Conservation (phyloP, 805 yeast species). For the Candida jianshihensis region DNA sequence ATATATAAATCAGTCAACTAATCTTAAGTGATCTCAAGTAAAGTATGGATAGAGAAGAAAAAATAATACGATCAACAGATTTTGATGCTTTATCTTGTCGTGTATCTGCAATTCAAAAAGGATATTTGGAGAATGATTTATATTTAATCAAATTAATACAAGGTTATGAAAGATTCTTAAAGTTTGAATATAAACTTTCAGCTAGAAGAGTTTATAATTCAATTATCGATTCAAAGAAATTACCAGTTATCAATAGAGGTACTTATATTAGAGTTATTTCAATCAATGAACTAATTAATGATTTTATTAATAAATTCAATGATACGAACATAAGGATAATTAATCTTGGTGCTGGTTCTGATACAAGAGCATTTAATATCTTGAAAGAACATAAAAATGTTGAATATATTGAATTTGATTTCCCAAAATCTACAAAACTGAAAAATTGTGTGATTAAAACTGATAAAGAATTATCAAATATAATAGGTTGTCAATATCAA, state of each 20-base stretch:
- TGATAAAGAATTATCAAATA: conserved; percentile 6
- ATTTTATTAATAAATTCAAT: conserved; percentile 30
- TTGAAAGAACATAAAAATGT: conserved; percentile 24
- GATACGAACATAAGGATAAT: conserved; percentile 40
- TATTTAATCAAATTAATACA: conserved; percentile 10
- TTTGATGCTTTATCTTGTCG: conserved; percentile 67
- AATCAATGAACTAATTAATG: conserved; percentile 39
- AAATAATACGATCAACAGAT: conserved; percentile 39
- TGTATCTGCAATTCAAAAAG: conserved; percentile 39
- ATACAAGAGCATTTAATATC: conserved; percentile 42
- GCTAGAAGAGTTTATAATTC: conserved; percentile 12
- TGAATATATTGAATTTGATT: conserved; percentile 45
- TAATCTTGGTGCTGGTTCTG: conserved; percentile 66
- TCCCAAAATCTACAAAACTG: conserved; percentile 36
- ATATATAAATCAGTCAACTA: too few relatives aligned
- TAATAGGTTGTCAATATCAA: conserved; percentile 7
- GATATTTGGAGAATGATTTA: conserved; percentile 37
- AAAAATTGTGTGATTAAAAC: conserved; percentile 26
- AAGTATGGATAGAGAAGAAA: conserved; percentile 9
- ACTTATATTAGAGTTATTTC: conserved; percentile 54
- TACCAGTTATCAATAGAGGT: conserved; percentile 67
- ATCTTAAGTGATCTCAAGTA: too few relatives aligned
- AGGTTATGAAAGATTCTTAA: conserved; percentile 17
- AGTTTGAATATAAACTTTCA: conserved; percentile 16
- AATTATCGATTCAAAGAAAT: conserved; percentile 13